Base-by-base conservation (phyloP, 805 yeast genomes). In the Candida coquimbonensis region DNA sequence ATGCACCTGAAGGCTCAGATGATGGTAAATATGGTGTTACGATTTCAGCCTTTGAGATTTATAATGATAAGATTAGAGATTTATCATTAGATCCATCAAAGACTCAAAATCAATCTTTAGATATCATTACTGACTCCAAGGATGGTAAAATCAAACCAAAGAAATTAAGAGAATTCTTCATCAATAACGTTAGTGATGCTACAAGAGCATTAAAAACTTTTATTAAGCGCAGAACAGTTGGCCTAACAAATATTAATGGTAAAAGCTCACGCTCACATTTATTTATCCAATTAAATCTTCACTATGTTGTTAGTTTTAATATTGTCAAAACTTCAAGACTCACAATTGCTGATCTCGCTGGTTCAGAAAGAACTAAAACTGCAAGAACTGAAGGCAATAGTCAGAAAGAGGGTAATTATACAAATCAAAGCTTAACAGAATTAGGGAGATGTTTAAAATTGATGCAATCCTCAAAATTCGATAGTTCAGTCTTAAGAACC, bases 181-280 rank as follows among this genome's bases (percentile, higher is more conserved):
- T 72, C 24, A 50, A 65, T n/a, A 62, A 61, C 17, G 46, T 55
- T 4, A 64, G 66, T 9, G 67, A 68, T 31, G 73, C 78, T 0
- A 56, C 55, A 44, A 48, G 59, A 4, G 57, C 69, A 3, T 48
- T 77, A n/a, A 63, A 64, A 16, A 57, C 60, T 38, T 77, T 75
- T 8, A 59, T 70, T 21, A 52, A 57, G 25, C 57, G 69, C 42
- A 63, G 75, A 41, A 67, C 73, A 5, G 70, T 67, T 8, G 64
- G 68, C 31, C 50, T 72, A 5, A 77, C 81, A 0, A 68, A 63
- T 36, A 56, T 72, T 46, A 75, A 76, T 52, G 49, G 51, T 9
- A 61, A 60, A 8, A 72, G 79, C 7, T 71, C 78, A 9, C 65
- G 80, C 49, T 75, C 80, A 1, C 81, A 77, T 52, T 68, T 77